Evolutionary conservation across 768 basidiomycete species (phyloP).

Genomic region (Phylloporus sp.): DNA sequence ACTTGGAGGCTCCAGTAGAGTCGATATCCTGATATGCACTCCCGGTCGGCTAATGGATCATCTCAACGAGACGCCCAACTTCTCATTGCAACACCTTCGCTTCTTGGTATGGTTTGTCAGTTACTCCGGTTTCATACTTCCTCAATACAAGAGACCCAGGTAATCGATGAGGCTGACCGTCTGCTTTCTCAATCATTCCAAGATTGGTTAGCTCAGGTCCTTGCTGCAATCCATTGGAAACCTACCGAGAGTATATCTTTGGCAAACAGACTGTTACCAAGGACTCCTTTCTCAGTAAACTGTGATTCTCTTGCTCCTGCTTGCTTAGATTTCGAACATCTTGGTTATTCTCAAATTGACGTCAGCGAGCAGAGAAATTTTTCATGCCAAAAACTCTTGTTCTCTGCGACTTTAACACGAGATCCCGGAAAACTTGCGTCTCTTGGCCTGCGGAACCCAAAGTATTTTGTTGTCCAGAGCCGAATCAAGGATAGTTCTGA

Average conservation of each 20-base stretch:
- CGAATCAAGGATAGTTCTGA: conserved; percentile 32
- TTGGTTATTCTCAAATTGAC: conserved; percentile 39
- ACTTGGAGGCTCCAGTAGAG: conserved; percentile 82
- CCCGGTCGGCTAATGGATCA: conserved; percentile 96
- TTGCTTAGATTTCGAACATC: conserved; percentile 35
- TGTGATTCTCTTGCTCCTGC: conserved; percentile 58
- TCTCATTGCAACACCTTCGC: conserved; percentile 91
- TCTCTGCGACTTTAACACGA: conserved; percentile 92
- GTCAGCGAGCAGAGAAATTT: conserved; percentile 53
- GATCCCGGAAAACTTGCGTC: conserved; percentile 93
- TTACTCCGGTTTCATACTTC: background rate
- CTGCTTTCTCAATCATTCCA: conserved; percentile 94
- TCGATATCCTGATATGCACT: conserved; percentile 94
- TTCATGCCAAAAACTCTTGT: conserved; percentile 91
- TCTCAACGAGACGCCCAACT: conserved; percentile 80
- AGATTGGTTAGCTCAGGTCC: conserved; percentile 85
- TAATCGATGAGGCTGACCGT: conserved; percentile 98
- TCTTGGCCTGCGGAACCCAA: conserved; percentile 70
- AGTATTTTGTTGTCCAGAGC: conserved; percentile 84
- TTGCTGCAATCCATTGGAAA: conserved; percentile 63
- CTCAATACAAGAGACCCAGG: conserved; percentile 41
- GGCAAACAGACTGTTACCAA: conserved; percentile 1
- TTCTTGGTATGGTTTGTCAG: conserved; percentile 63
- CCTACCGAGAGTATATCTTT: conserved; percentile 1
- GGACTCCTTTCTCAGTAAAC: conserved; percentile 2